Percentiles rank a stretch among this genome's conserved stretches.
Evolutionary conservation across 495 filamentous ascomycete genomes (phyloP).

Genomic region (Xeromyces bisporus): DNA sequence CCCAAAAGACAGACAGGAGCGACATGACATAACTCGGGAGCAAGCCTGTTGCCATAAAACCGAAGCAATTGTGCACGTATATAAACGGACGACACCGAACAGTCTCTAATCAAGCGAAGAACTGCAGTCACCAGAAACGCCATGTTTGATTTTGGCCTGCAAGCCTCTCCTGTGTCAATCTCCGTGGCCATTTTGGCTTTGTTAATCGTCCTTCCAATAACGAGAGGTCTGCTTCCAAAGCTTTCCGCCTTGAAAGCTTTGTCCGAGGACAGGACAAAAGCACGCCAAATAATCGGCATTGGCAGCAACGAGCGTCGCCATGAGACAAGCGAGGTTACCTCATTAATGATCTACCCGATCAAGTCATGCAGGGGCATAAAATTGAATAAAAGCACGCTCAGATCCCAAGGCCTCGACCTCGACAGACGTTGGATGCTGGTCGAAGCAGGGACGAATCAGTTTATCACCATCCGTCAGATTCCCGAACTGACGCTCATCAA

Average conservation of each 20-base stretch:
- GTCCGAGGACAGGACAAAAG: neutral
- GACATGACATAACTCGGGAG: too few relatives aligned
- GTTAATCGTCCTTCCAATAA: neutral
- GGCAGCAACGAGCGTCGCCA: conserved; percentile 6
- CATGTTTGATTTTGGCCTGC: neutral
- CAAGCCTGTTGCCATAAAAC: too few relatives aligned
- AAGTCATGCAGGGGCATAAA: conserved; percentile 78
- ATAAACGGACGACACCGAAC: too few relatives aligned
- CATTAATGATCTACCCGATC: conserved; percentile 68
- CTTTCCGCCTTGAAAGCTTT: too few relatives aligned
- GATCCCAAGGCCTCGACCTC: conserved; percentile 58
- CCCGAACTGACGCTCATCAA: conserved; percentile 26
- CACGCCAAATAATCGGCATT: neutral
- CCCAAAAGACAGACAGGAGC: too few relatives aligned
- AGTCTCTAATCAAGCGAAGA: too few relatives aligned
- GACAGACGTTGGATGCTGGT: conserved; percentile 47
- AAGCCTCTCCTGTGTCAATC: neutral
- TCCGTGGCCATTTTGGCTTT: neutral
- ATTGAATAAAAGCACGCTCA: conserved; percentile 43
- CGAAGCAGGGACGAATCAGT: conserved; percentile 18
- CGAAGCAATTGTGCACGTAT: too few relatives aligned
- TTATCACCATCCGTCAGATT: conserved; percentile 29
- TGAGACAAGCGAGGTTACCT: conserved; percentile 16
- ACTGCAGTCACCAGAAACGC: too few relatives aligned
- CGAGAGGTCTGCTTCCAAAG: neutral